These are phyloP conservation scores for Candida chauliodis DNA, from an alignment of 805 yeast genomes.

Conservation along the genomic window DNA sequence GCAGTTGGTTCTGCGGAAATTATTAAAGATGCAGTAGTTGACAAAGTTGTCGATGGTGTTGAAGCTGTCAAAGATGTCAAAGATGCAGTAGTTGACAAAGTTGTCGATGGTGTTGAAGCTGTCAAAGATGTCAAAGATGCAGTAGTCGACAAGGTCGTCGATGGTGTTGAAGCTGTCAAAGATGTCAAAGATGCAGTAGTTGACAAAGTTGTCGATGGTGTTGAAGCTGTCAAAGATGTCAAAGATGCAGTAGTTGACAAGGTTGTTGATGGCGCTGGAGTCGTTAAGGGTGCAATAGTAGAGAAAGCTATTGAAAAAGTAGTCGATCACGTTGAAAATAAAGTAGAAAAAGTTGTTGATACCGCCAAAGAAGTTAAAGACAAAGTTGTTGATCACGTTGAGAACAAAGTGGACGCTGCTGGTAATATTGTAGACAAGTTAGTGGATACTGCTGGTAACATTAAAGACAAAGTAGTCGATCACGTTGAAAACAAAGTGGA, in stretches of 20 bases:
- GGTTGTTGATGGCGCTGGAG: not conserved
- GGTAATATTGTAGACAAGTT: too few relatives aligned
- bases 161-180: not conserved
- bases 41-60: not conserved
- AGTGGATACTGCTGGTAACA: too few relatives aligned
- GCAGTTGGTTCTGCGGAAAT: too few relatives aligned
- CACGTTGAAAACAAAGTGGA: too few relatives aligned
- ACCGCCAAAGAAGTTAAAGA: not conserved
- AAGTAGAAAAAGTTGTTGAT: not conserved
- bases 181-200: not conserved
- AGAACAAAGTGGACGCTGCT: too few relatives aligned
- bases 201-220: not conserved
- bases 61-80: too few relatives aligned
- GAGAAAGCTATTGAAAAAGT: not conserved
- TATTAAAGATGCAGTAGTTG: not conserved
- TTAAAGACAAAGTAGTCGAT: too few relatives aligned
- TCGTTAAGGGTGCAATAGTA: not conserved
- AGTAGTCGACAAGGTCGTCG: not conserved
- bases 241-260: not conserved
- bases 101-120: not conserved
- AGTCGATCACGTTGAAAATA: not conserved
- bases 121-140: not conserved
- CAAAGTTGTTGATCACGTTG: too few relatives aligned
- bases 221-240: not conserved
- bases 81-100: too few relatives aligned